A percentile compares a stretch with the other conserved stretches of the same genome.
phyloP scores from a whole-genome alignment of 2,329 filamentous ascomycete genomes.

The Grosmannia clavigera region DNA sequence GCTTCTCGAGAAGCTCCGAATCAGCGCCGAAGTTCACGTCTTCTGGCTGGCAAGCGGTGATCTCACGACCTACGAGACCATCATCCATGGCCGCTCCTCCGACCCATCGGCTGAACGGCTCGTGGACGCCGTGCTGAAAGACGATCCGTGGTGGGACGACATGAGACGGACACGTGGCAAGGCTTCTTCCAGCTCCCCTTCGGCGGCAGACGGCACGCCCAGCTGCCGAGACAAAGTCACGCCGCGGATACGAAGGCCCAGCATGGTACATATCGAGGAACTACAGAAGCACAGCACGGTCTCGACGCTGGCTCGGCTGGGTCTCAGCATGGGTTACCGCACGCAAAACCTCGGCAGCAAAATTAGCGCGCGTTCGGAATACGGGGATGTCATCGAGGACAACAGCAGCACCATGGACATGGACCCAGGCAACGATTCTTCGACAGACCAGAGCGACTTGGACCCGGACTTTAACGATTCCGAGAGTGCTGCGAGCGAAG shows the following conservation, averaged over 20 bases:
- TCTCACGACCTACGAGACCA: slow-evolving; percentile 60
- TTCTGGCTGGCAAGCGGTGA: slow-evolving; percentile 70
- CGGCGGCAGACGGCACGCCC: background rate
- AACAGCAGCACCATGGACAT: slow-evolving; percentile 15
- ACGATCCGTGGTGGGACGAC: slow-evolving; percentile 75
- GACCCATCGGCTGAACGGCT: slow-evolving; percentile 43
- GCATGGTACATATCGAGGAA: slow-evolving; percentile 47
- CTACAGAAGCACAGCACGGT: slow-evolving; percentile 49
- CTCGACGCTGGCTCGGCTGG: slow-evolving; percentile 38
- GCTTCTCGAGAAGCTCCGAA: slow-evolving; percentile 67
- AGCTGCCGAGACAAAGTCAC: background rate
- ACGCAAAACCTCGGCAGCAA: slow-evolving; percentile 58
- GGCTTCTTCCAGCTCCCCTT: background rate
- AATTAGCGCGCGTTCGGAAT: slow-evolving; percentile 21
- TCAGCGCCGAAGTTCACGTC: slow-evolving; percentile 66
- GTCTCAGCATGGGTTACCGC: slow-evolving; percentile 60
- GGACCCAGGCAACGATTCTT: slow-evolving; percentile 12
- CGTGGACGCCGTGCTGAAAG: slow-evolving; percentile 53
- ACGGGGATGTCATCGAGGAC: slow-evolving; percentile 25
- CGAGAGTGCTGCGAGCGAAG: slow-evolving; percentile 27
- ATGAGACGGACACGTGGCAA: slow-evolving; percentile 42
- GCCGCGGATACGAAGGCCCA: slow-evolving; percentile 23
- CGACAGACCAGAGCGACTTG: slow-evolving; percentile 10
- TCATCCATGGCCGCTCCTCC: slow-evolving; percentile 57
- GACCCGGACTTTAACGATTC: slow-evolving; percentile 25